phyloP scores from a whole-genome alignment of 139 green algal species.

The Tetradesmus obliquus region DNA sequence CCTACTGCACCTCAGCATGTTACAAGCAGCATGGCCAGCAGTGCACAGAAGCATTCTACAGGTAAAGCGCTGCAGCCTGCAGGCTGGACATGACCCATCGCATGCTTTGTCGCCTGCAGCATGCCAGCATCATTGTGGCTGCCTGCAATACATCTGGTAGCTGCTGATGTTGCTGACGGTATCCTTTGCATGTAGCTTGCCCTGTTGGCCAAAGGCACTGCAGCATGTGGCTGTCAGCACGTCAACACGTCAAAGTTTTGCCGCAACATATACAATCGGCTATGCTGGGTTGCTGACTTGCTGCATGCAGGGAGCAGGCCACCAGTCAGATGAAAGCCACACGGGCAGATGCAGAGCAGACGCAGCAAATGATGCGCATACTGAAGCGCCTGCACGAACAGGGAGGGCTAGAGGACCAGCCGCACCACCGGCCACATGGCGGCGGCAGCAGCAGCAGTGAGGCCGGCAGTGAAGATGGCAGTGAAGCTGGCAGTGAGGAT shows the following conservation, averaged over 20 bases:
- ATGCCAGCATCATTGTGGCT: neutral
- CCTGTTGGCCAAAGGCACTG: neutral
- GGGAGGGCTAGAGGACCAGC: conserved; percentile 45
- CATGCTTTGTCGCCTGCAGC: no score
- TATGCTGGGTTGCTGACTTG: neutral
- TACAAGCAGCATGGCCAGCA: conserved; percentile 76
- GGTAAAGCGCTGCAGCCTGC: conserved; percentile 38
- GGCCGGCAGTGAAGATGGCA: neutral
- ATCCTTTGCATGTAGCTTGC: neutral
- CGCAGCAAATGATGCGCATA: conserved; percentile 67
- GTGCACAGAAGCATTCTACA: conserved; percentile 83
- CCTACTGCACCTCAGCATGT: conserved; percentile 83
- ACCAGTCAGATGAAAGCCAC: conserved; percentile 59
- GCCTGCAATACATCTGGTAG: neutral
- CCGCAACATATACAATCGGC: neutral
- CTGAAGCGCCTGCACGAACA: conserved; percentile 64
- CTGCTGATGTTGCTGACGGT: neutral
- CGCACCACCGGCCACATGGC: conserved; percentile 3
- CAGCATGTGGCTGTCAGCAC: neutral
- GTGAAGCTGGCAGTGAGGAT: neutral
- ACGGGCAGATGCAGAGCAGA: conserved; percentile 52
- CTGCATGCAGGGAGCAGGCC: conserved; percentile 63
- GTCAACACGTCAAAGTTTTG: neutral
- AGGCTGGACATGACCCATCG: neutral
- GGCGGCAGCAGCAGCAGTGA: neutral